Evolutionary conservation across 2,329 filamentous ascomycete species (phyloP).

Genomic region (Macrophomina phaseolina): DNA sequence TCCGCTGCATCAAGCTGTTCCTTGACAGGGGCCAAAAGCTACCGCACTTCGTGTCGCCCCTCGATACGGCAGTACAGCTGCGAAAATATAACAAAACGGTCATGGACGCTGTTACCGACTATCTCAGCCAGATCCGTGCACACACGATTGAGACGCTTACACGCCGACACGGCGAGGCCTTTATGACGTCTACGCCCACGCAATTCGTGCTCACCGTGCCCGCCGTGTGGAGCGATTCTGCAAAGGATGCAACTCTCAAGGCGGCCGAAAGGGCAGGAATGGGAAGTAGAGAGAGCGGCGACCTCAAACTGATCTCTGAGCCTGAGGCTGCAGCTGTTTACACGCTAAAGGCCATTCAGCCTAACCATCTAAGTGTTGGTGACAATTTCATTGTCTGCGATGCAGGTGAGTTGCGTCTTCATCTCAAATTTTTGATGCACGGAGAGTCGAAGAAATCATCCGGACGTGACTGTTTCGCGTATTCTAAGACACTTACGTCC

Average conservation of each 20-base stretch:
- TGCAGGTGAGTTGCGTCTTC: slow-evolving; percentile 43
- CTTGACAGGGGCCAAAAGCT: slow-evolving; percentile 81
- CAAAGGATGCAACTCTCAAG: slow-evolving; percentile 81
- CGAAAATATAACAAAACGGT: slow-evolving; percentile 77
- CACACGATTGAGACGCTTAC: slow-evolving; percentile 81
- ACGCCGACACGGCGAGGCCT: slow-evolving; percentile 75
- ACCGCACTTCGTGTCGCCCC: slow-evolving; percentile 78
- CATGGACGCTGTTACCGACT: slow-evolving; percentile 79
- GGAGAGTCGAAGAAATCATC: too few species aligned
- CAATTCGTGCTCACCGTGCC: slow-evolving; percentile 83
- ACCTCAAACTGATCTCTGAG: slow-evolving; percentile 80
- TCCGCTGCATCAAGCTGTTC: slow-evolving; percentile 84
- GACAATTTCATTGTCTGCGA: slow-evolving; percentile 66
- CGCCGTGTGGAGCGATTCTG: slow-evolving; percentile 83
- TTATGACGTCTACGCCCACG: slow-evolving; percentile 76
- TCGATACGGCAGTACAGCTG: slow-evolving; percentile 79
- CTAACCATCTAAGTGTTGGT: slow-evolving; percentile 72
- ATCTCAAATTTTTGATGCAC: too few species aligned
- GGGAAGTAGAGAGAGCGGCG: slow-evolving; percentile 63
- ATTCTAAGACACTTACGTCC: neutral
- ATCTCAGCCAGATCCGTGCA: slow-evolving; percentile 74
- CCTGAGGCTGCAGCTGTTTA: slow-evolving; percentile 82
- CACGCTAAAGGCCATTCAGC: slow-evolving; percentile 78
- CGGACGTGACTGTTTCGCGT: too few species aligned
- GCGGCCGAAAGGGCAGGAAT: slow-evolving; percentile 81